Conservation (phyloP, 1,284 basidiomycete species). For the Coniferiporia sulphurascens region DNA sequence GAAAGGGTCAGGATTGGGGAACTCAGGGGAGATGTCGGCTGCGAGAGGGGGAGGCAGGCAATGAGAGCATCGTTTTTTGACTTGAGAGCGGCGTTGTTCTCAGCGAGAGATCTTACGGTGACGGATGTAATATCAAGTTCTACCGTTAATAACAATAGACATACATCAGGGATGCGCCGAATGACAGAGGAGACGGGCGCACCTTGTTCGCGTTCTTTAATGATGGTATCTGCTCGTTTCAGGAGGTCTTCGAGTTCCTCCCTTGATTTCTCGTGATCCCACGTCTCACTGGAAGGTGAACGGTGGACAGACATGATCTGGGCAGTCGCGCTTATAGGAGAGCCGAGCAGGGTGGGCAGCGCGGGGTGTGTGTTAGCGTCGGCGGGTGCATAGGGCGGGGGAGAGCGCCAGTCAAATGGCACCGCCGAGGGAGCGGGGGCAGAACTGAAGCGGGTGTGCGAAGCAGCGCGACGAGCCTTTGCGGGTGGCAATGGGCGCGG, state of each 20-base stretch:
- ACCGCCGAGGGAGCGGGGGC: background rate
- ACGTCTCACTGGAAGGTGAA: background rate
- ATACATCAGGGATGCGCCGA: background rate
- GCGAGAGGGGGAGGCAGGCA: conserved; percentile 48
- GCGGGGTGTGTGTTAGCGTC: background rate
- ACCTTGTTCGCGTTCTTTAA: conserved; percentile 75
- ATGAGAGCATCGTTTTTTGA: conserved; percentile 63
- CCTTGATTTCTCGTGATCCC: conserved; percentile 37
- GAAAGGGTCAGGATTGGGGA: conserved; percentile 26
- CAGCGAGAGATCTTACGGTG: conserved; percentile 62
- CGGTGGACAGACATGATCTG: conserved; percentile 5
- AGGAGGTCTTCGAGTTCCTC: conserved; percentile 68
- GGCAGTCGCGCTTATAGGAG: conserved; percentile 13
- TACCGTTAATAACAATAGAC: conserved; percentile 25
- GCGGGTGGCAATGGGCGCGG: conserved; percentile 9
- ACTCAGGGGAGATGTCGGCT: conserved; percentile 27
- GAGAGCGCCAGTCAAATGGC: conserved; percentile 1
- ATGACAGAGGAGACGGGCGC: conserved; percentile 23
- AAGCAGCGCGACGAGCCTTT: conserved; percentile 7
- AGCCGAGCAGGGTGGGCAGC: conserved; percentile 11
- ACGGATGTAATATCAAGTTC: conserved; percentile 67
- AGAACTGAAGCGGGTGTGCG: background rate
- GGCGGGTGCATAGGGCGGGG: conserved; percentile 16
- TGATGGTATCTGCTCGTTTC: conserved; percentile 63
- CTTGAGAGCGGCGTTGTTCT: conserved; percentile 64